These are phyloP conservation scores for Zymoseptoria pseudotritici DNA, from an alignment of 2,329 filamentous ascomycete genomes.

Conservation along the genomic window DNA sequence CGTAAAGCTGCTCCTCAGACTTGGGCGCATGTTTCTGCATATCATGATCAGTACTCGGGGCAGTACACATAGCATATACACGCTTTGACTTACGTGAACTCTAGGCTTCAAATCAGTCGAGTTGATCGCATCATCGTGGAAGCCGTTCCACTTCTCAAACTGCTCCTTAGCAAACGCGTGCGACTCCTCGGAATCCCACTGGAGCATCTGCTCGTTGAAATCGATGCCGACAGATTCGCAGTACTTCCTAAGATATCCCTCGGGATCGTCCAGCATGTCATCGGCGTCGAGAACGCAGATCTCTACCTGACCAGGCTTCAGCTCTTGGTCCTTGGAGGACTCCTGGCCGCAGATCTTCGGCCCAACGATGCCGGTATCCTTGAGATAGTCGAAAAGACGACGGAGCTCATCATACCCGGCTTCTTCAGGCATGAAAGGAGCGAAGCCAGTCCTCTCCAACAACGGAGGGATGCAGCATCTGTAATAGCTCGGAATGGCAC, in stretches of 20 bases:
- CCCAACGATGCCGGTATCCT: slow-evolving; percentile 61
- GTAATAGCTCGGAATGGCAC: slow-evolving; percentile 87
- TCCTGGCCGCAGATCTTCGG: slow-evolving; percentile 51
- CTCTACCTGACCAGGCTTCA: slow-evolving; percentile 38
- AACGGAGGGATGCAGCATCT: slow-evolving; percentile 88
- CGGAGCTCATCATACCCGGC: slow-evolving; percentile 87
- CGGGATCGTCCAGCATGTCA: slow-evolving; percentile 80
- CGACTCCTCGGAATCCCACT: slow-evolving; percentile 71
- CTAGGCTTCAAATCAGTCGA: slow-evolving; percentile 69
- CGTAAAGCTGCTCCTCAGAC: slow-evolving; percentile 58
- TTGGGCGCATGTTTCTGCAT: slow-evolving; percentile 53
- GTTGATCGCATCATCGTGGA: slow-evolving; percentile 88
- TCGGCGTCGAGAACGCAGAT: slow-evolving; percentile 91
- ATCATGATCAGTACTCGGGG: slow-evolving; percentile 2
- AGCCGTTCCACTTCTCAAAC: slow-evolving; percentile 96
- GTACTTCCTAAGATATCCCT: slow-evolving; percentile 66
- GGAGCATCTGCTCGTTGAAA: slow-evolving; percentile 70
- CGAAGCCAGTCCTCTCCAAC: slow-evolving; percentile 72
- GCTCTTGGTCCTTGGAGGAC: slow-evolving; percentile 28
- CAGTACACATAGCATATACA: slow-evolving; percentile 2
- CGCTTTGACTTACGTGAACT: slow-evolving; percentile 44
- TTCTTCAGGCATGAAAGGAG: slow-evolving; percentile 78
- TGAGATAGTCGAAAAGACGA: slow-evolving; percentile 77
- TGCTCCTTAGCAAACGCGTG: slow-evolving; percentile 60
- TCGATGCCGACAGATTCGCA: slow-evolving; percentile 74